Evolutionary conservation across 805 yeast genomes (phyloP).

Genomic region (Myxozyma nipponensis): DNA sequence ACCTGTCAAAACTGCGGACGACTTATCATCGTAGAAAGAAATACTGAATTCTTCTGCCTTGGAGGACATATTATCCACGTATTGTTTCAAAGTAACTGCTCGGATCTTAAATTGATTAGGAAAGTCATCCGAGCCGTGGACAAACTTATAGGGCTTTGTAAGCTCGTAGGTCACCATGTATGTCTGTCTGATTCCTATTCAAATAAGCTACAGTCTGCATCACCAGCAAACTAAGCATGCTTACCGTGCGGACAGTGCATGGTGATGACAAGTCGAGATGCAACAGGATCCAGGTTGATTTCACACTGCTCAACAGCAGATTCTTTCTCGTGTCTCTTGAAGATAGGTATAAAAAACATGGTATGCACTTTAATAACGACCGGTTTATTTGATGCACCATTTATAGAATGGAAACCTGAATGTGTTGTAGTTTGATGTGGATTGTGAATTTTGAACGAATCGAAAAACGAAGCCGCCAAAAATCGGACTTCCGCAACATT

Average conservation of each 20-base stretch:
- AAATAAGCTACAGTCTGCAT: neutral
- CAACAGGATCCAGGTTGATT: slow-evolving; percentile 14
- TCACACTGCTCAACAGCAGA: slow-evolving; percentile 15
- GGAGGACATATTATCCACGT: slow-evolving; percentile 23
- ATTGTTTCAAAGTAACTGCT: slow-evolving; percentile 14
- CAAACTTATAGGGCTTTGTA: slow-evolving; percentile 14
- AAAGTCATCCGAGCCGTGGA: slow-evolving; percentile 19
- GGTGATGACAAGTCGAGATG: slow-evolving; percentile 13
- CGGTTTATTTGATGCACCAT: neutral
- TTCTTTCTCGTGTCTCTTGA: slow-evolving; percentile 24
- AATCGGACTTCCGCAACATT: slow-evolving; percentile 16
- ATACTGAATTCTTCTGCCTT: slow-evolving; percentile 24
- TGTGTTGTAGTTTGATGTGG: neutral
- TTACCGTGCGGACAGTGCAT: slow-evolving; percentile 18
- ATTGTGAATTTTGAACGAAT: slow-evolving; percentile 5
- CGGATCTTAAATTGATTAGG: slow-evolving; percentile 13
- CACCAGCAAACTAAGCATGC: neutral
- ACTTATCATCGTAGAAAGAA: slow-evolving; percentile 4
- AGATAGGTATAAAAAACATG: slow-evolving; percentile 18
- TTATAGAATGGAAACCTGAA: slow-evolving; percentile 1
- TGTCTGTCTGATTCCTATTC: slow-evolving; percentile 18
- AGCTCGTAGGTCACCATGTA: slow-evolving; percentile 16
- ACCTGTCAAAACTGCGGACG: slow-evolving; percentile 12
- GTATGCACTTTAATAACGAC: slow-evolving; percentile 15
- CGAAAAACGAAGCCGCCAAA: slow-evolving; percentile 6